phyloP scores from a whole-genome alignment of 768 basidiomycete genomes.

The Boletus eberwhitei region DNA sequence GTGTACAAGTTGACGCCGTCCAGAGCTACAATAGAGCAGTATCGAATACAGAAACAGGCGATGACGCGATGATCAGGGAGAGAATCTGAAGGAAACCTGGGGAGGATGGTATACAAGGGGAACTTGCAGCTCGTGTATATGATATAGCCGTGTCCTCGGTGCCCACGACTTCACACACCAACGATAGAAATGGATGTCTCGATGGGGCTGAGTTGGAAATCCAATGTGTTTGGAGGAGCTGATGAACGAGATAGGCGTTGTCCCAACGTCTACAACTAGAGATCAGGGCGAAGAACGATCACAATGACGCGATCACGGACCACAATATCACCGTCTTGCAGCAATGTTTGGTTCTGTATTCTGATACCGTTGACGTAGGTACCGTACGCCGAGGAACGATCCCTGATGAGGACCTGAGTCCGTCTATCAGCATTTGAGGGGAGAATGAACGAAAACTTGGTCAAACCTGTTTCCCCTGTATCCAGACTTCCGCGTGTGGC shows the following conservation, averaged over 20 bases:
- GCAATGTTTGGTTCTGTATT: conserved; percentile 35
- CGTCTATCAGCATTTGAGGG: conserved; percentile 7
- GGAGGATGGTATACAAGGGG: neutral
- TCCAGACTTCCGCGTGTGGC: conserved; percentile 48
- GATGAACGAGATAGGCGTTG: conserved; percentile 35
- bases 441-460: conserved; percentile 1
- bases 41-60: conserved; percentile 4
- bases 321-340: conserved; percentile 43
- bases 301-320: conserved; percentile 28
- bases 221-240: conserved; percentile 38
- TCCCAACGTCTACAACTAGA: conserved; percentile 39
- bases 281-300: conserved; percentile 2
- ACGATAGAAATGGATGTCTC: conserved; percentile 39
- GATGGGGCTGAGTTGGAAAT: conserved; percentile 45
- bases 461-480: conserved; percentile 39
- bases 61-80: neutral
- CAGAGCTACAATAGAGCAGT: neutral
- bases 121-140: neutral
- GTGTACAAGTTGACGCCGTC: neutral
- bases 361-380: conserved; percentile 46
- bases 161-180: conserved; percentile 24
- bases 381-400: conserved; percentile 45
- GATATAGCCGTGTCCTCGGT: neutral
- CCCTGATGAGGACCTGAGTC: conserved; percentile 43
- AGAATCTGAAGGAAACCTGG: neutral